Conservation (phyloP, 2,329 filamentous ascomycete species). For the Rhexocercosporidium sp. region DNA sequence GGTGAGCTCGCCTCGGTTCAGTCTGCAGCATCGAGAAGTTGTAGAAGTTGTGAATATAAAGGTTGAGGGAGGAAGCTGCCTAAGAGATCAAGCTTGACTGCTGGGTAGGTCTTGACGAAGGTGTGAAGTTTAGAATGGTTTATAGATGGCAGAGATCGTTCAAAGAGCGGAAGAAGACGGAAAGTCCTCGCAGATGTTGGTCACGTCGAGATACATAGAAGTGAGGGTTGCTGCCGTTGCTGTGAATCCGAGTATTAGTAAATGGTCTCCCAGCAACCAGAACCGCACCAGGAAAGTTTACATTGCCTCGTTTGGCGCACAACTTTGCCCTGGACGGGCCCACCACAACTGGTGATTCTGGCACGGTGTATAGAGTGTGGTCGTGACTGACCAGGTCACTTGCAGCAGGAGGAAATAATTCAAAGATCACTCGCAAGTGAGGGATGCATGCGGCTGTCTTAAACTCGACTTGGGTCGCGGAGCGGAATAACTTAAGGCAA, state of each 20-base stretch:
- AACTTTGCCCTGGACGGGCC: conserved; percentile 37
- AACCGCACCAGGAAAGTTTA: conserved; percentile 18
- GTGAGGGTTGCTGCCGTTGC: conserved; percentile 26
- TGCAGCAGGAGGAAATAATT: conserved; percentile 28
- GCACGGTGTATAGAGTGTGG: conserved; percentile 17
- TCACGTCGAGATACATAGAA: conserved; percentile 26
- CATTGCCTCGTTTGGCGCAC: conserved; percentile 32
- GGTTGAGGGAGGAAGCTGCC: neutral
- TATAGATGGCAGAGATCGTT: conserved; percentile 9
- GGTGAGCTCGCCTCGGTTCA: neutral
- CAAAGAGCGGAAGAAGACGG: conserved; percentile 35
- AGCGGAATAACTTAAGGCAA: too few relatives aligned
- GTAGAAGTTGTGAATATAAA: neutral
- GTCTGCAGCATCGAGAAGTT: conserved; percentile 3
- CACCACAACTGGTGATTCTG: conserved; percentile 30
- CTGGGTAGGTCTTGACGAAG: neutral
- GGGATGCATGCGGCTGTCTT: conserved; percentile 17
- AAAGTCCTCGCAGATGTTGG: conserved; percentile 27
- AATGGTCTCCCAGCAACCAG: conserved; percentile 37
- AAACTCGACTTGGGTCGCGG: too few relatives aligned
- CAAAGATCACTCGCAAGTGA: conserved; percentile 22
- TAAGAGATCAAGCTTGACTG: neutral
- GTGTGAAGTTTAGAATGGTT: neutral
- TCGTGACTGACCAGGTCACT: conserved; percentile 21
- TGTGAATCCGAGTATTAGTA: conserved; percentile 33